Evolutionary conservation across 768 basidiomycete species (phyloP).

Genomic region (Leccinum variicolor): DNA sequence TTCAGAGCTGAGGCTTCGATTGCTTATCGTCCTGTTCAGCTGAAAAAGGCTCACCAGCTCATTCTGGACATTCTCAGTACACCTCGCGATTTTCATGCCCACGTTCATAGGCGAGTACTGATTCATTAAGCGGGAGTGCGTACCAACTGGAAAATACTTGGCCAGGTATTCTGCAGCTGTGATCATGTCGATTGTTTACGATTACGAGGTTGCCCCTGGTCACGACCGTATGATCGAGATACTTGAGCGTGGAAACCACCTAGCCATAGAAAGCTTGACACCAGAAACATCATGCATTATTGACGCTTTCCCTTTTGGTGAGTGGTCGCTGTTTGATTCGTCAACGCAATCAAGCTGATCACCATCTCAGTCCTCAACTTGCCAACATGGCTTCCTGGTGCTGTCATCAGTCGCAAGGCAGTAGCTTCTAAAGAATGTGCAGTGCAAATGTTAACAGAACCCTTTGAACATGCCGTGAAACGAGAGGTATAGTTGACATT

Average conservation of each 20-base stretch:
- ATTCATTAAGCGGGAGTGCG: neutral
- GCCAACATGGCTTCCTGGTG: conserved; percentile 25
- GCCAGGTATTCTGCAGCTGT: conserved; percentile 34
- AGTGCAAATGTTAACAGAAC: conserved; percentile 13
- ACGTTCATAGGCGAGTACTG: conserved; percentile 10
- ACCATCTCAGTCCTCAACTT: conserved; percentile 16
- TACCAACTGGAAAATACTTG: neutral
- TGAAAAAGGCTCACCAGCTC: conserved; percentile 19
- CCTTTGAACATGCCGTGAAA: conserved; percentile 15
- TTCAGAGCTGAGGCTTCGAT: conserved; percentile 17
- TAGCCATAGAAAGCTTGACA: conserved; percentile 13
- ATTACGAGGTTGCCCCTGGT: conserved; percentile 32
- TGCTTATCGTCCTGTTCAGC: conserved; percentile 15
- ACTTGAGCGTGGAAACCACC: conserved; percentile 31
- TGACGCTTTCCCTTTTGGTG: conserved; percentile 23
- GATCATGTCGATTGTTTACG: conserved; percentile 41
- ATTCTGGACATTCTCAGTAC: conserved; percentile 10
- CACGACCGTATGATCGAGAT: conserved; percentile 38
- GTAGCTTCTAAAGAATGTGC: conserved; percentile 3
- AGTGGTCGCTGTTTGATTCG: neutral
- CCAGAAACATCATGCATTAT: conserved; percentile 16
- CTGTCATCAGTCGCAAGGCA: conserved; percentile 26
- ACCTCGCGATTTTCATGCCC: conserved; percentile 3
- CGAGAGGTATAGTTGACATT: conserved; percentile 10
- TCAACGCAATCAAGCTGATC: neutral